Evolutionary conservation across 306 rosid species (phyloP).

Genomic region (Gynostemma pentaphyllum): DNA sequence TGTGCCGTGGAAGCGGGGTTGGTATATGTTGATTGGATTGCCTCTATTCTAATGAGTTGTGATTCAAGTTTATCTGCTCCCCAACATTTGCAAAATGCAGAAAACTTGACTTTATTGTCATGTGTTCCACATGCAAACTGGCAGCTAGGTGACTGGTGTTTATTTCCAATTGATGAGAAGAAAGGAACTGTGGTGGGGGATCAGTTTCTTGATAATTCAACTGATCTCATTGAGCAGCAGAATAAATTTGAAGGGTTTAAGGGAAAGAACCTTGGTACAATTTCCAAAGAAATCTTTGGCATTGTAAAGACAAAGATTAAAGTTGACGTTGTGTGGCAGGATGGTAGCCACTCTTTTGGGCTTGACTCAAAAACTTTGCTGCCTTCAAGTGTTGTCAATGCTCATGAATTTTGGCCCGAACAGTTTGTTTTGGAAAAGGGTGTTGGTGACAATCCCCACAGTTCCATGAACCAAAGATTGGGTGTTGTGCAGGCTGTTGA

Average conservation of each 20-base stretch:
- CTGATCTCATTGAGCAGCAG: no score
- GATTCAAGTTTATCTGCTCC: slow-evolving; percentile 36
- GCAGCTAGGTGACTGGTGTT: slow-evolving; percentile 99
- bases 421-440: slow-evolving; percentile 78
- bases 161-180: slow-evolving; percentile 33
- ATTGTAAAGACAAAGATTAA: slow-evolving; percentile 72
- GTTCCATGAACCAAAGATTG: slow-evolving; percentile 50
- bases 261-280: slow-evolving; percentile 27
- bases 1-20: slow-evolving; percentile 68
- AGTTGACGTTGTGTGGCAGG: slow-evolving; percentile 81
- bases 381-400: slow-evolving; percentile 58
- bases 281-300: slow-evolving; percentile 35
- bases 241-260: no score
- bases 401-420: slow-evolving; percentile 85
- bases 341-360: slow-evolving; percentile 51
- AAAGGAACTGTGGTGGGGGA: slow-evolving; percentile 21
- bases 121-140: slow-evolving; percentile 76
- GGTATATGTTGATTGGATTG: slow-evolving; percentile 68
- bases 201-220: slow-evolving; percentile 20
- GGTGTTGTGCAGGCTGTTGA: slow-evolving; percentile 76
- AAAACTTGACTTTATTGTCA: slow-evolving; percentile 53
- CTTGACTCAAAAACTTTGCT: slow-evolving; percentile 47
- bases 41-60: slow-evolving; percentile 42
- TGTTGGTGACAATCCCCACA: slow-evolving; percentile 47
- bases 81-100: slow-evolving; percentile 48